These are phyloP conservation scores for Nakaseomyces delphensis DNA, from an alignment of 1,139 yeast species.

Conservation along the genomic window DNA sequence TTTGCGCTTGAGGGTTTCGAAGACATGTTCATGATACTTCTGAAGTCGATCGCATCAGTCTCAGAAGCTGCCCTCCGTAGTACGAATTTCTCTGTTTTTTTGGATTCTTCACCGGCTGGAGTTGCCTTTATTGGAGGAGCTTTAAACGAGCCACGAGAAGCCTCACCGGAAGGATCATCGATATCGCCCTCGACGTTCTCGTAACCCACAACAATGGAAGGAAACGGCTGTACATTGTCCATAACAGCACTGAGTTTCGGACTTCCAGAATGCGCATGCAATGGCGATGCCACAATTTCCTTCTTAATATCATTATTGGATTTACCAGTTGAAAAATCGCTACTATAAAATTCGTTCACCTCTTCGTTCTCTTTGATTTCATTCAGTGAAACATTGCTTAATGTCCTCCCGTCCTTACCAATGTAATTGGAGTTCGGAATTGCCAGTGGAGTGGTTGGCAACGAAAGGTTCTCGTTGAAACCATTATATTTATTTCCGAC, in stretches of 20 bases:
- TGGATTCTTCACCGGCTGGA: constrained; percentile 10
- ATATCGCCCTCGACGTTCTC: constrained; percentile 10
- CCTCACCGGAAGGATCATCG: background rate
- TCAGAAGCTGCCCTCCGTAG: constrained; percentile 25
- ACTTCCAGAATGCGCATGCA: background rate
- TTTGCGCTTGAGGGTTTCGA: background rate
- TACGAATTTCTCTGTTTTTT: constrained; percentile 13
- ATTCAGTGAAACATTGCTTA: constrained; percentile 25
- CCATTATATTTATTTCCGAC: background rate
- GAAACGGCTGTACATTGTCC: constrained; percentile 19
- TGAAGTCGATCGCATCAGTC: constrained; percentile 15
- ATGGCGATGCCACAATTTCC: constrained; percentile 8
- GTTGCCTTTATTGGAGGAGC: constrained; percentile 4
- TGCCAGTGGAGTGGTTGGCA: constrained; percentile 13
- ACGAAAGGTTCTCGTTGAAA: constrained; percentile 9
- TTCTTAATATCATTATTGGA: constrained; percentile 3
- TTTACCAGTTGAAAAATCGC: background rate
- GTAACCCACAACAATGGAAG: constrained; percentile 22
- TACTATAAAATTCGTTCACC: constrained; percentile 19
- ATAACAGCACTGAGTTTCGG: constrained; percentile 6
- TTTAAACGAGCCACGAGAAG: constrained; percentile 2
- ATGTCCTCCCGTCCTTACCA: constrained; percentile 15
- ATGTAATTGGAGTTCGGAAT: constrained; percentile 9
- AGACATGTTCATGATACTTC: background rate
- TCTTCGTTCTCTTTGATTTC: constrained; percentile 30